Base-by-base conservation (phyloP, 306 rosid species). In the Pterocarpus macrocarpus region DNA sequence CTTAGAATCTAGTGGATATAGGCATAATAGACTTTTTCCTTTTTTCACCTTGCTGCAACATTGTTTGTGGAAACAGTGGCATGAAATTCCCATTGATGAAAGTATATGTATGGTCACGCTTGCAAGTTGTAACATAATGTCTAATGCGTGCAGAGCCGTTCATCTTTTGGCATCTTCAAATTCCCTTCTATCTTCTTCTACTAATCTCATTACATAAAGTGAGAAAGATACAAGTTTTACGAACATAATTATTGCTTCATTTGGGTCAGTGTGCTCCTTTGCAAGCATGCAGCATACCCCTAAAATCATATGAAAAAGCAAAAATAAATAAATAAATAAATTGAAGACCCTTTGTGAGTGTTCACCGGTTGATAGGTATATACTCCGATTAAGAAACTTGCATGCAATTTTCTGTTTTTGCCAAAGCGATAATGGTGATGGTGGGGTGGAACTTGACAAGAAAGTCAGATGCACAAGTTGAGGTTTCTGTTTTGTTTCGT, bases 11-110 rank as follows among this genome's bases (percentile, higher is more conserved):
- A 78, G 86, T 81, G 82, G 61, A 50, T 56, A 16, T 30, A 39
- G 61, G 90, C 86, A 87, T 81, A 84, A 78, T 87, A 28, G 66
- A 22, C 77, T 30, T 62, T 73, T 30, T 61, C 62, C 28, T 7
- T 61, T 68, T 69, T 79, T 81, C 69, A 65, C 52, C 69, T 67
- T 72, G 69, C 41, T 68, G 36, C 78, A 79, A 79, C 75, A 15
- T 84, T 81, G 84, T 81, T 77, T 74, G 64, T 68, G 81, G 85
- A 67, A 77, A 87, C 76, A 64, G 49, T 77, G 90, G 77, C 87
- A 62, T 80, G 77, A 81, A 77, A 62, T 81, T 69, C 78, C 81
- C 81, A 55, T 69, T 62, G 73, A 77, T 87, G 39, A 59, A 49
- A 45, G 71, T 30, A n/a, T 78, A 22, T 6, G 5, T 33, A 73